Evolutionary conservation across 2,329 filamentous ascomycete species (phyloP), one percentile per base, ranked within the genome.

Genomic region (Ramichloridium luteum): DNA sequence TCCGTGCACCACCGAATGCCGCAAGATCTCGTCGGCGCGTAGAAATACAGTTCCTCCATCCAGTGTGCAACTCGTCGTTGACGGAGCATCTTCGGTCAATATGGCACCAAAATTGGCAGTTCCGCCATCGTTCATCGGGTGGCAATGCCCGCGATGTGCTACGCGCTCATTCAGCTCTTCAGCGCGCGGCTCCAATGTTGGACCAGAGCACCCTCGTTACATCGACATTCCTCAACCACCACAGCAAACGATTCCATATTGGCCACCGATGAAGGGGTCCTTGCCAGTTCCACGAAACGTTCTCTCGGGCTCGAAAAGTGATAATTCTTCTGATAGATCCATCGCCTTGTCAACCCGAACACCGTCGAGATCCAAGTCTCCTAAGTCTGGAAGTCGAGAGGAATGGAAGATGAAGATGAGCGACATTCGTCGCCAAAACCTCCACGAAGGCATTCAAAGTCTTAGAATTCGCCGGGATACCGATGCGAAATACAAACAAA

Each of bases 181-280:
- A 11, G 29, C 60, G 12, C 27, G 54, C n/a, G 45, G 49, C 35
- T 53, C 50, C 29, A 59, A 60, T 30, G 65, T 86, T 41, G 78
- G 79, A 12, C 88, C 90, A 29, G 82, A 94, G 55, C 93, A 85
- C 20, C 88, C 90, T 28, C 71, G 72, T 43, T 96, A 80, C 64
- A 80, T 96, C 60, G 75, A 83, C 44, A 66, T 94, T 34, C 88
- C 86, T 28, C 67, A 68, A 45, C 71, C 80, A 29, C 70, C 74
- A n/a, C 84, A 93, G 55, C 74, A 77, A 30, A 67, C 72, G n/a
- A 57, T 61, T 25, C 58, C 62, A 3, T 49, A 55, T 31, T 62
- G 62, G 37, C 61, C 59, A 11, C 43, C 47, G 8, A 55, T 84
- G 18, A 84, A 84, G 55, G 90, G 90, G 45, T 73, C 77, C 35